A percentile compares a stretch with the other conserved stretches of the same genome.
These are phyloP conservation scores for Starmerella apicola DNA, from an alignment of 805 yeast genomes.

Conservation along the genomic window DNA sequence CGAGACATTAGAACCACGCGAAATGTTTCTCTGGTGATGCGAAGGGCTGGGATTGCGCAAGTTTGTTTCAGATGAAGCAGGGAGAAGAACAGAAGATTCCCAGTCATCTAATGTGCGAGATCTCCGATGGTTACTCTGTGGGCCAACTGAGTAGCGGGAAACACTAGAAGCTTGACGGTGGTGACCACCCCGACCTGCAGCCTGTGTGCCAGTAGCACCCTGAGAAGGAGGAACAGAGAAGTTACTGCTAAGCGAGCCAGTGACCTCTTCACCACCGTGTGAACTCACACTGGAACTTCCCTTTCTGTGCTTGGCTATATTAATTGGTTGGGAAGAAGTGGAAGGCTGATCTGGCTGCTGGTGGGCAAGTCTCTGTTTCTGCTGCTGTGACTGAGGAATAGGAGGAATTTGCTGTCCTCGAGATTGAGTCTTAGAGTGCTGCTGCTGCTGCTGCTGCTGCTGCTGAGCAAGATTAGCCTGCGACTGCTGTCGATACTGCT, in stretches of 20 bases:
- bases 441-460: background rate
- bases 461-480: background rate
- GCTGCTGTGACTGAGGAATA: background rate
- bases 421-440: too few relatives aligned
- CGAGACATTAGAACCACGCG: slow-evolving; percentile 1
- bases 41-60: background rate
- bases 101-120: slow-evolving; percentile 11
- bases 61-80: background rate
- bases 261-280: slow-evolving; percentile 8
- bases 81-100: slow-evolving; percentile 2
- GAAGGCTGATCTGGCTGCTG: background rate
- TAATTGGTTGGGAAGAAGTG: too few relatives aligned
- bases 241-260: slow-evolving; percentile 10
- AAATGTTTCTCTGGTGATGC: background rate
- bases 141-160: slow-evolving; percentile 12
- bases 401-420: too few relatives aligned
- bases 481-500: too few relatives aligned
- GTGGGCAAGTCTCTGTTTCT: background rate
- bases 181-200: slow-evolving; percentile 9
- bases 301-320: background rate
- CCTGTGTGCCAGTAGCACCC: slow-evolving; percentile 11
- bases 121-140: slow-evolving; percentile 8
- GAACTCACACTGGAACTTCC: slow-evolving; percentile 1
- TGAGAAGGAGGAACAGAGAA: slow-evolving; percentile 5
- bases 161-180: slow-evolving; percentile 14